Percentiles rank a stretch among this genome's conserved stretches.
Evolutionary conservation across 148 eudicot genomes (phyloP).

Genomic region (Euryodendron excelsum): DNA sequence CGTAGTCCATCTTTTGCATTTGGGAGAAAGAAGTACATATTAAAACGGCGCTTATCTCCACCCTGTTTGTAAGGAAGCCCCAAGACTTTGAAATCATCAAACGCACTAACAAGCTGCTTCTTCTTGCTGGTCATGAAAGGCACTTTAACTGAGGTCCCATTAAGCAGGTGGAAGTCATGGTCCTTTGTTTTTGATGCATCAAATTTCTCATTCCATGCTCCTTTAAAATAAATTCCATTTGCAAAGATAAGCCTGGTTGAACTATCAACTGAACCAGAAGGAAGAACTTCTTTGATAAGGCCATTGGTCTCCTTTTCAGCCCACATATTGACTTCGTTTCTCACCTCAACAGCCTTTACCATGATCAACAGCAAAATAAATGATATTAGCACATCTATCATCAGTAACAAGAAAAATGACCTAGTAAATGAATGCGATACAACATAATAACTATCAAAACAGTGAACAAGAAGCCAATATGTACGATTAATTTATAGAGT

Average conservation of each 20-base stretch:
- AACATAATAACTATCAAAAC: not conserved
- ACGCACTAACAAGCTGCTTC: constrained; percentile 44
- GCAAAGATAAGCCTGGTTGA: constrained; percentile 74
- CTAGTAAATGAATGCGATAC: not conserved
- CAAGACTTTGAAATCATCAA: constrained; percentile 69
- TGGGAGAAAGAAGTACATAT: constrained; percentile 83
- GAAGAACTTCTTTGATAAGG: constrained; percentile 76
- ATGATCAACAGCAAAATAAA: constrained; percentile 15
- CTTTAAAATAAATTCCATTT: constrained; percentile 84
- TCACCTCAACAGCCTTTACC: constrained; percentile 66
- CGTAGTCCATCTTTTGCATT: constrained; percentile 68
- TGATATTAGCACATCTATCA: not conserved
- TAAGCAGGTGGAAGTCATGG: constrained; percentile 59
- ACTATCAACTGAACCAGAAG: constrained; percentile 63
- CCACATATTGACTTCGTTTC: constrained; percentile 70
- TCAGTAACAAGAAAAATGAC: not conserved
- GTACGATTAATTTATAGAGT: not conserved
- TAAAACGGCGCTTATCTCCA: constrained; percentile 64
- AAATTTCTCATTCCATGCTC: constrained; percentile 76
- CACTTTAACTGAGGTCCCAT: constrained; percentile 56
- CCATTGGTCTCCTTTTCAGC: constrained; percentile 80
- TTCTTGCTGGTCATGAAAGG: constrained; percentile 91
- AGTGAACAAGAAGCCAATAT: not conserved
- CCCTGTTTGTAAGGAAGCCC: constrained; percentile 70
- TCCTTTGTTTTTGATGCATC: constrained; percentile 61